phyloP scores from a whole-genome alignment of 495 filamentous ascomycete species.

The Annulohypoxylon maeteangense region DNA sequence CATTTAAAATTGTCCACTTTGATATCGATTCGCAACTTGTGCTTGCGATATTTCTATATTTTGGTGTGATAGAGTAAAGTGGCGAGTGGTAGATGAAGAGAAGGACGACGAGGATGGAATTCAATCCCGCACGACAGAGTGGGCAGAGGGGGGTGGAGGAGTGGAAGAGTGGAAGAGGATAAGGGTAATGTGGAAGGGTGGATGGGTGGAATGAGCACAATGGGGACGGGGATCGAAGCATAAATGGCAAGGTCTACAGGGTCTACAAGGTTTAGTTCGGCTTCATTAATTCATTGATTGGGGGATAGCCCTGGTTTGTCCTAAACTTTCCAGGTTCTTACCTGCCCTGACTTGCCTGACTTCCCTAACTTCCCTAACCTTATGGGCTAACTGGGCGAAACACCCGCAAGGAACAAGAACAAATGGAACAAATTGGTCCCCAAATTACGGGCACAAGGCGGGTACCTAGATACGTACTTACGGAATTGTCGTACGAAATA shows the following conservation, averaged over 20 bases:
- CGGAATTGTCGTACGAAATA: conserved; percentile 27
- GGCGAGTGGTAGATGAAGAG: conserved; percentile 12
- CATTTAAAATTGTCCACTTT: conserved; percentile 37
- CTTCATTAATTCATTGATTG: conserved; percentile 43
- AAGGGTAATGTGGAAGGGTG: background rate
- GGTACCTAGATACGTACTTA: conserved; percentile 37
- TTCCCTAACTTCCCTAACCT: background rate
- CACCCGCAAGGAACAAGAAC: conserved; percentile 30
- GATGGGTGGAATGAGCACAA: background rate
- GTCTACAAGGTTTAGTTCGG: conserved; percentile 35
- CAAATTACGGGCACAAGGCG: conserved; percentile 22
- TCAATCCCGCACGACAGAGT: conserved; percentile 27
- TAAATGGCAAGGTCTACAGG: conserved; percentile 12
- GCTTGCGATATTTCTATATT: conserved; percentile 25
- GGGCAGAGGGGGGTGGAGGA: conserved; percentile 23
- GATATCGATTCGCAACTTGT: conserved; percentile 34
- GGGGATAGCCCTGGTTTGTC: conserved; percentile 31
- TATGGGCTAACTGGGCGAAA: conserved; percentile 39
- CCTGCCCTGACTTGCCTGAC: background rate
- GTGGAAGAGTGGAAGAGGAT: conserved; percentile 1
- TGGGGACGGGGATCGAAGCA: conserved; percentile 12
- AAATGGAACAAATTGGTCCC: conserved; percentile 15
- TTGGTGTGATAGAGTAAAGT: conserved; percentile 26
- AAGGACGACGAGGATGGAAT: conserved; percentile 28
- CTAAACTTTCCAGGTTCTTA: background rate